These are phyloP conservation scores for Solanum ossicruentum DNA, from an alignment of 257 asterid species.

Conservation along the genomic window DNA sequence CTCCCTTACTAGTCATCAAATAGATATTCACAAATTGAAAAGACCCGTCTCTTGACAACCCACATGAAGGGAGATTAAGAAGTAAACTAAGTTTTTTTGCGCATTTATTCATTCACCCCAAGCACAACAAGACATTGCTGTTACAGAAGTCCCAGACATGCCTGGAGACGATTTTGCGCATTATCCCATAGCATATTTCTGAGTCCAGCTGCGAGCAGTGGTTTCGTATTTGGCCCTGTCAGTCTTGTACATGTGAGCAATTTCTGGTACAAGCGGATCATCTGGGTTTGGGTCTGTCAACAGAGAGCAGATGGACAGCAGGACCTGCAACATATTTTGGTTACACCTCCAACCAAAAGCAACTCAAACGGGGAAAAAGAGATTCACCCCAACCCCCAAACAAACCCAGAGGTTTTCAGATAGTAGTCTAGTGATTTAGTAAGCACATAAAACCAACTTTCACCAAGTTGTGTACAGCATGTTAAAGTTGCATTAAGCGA, in stretches of 20 bases:
- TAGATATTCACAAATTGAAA: conserved; percentile 33
- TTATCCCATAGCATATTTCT: conserved; percentile 80
- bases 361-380: neutral
- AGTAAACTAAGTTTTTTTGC: neutral
- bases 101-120: conserved; percentile 16
- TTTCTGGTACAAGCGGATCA: conserved; percentile 79
- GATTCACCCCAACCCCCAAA: neutral
- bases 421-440: neutral
- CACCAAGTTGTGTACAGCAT: neutral
- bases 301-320: conserved; percentile 67
- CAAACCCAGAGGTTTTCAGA: neutral
- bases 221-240: conserved; percentile 66
- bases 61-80: neutral
- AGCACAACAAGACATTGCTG: conserved; percentile 8
- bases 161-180: neutral
- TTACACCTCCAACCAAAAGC: neutral
- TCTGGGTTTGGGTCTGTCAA: conserved; percentile 85
- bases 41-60: conserved; percentile 4
- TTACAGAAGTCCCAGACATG: conserved; percentile 8
- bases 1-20: conserved; percentile 7
- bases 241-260: conserved; percentile 80
- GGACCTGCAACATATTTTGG: conserved; percentile 25
- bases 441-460: neutral
- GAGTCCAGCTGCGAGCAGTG: conserved; percentile 88
- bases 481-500: neutral